phyloP scores from a whole-genome alignment of 2,329 filamentous ascomycete genomes.

The Macrophomina tecta region DNA sequence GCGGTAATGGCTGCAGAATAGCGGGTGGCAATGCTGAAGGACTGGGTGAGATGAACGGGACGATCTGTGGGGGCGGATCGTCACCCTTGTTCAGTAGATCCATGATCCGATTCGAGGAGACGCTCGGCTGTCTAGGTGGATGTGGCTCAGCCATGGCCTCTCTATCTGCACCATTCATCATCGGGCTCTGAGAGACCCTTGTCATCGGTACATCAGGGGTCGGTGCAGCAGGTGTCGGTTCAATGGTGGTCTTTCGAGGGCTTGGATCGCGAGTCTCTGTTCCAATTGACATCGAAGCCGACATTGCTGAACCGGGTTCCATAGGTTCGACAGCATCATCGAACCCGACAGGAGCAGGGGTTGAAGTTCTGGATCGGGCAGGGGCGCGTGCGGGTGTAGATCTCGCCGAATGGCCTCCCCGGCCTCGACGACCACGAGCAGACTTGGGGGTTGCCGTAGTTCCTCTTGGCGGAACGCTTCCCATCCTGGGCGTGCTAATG shows the following conservation, averaged over 20 bases:
- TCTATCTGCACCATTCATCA: constrained; percentile 4
- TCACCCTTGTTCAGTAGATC: constrained; percentile 45
- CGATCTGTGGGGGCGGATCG: constrained; percentile 31
- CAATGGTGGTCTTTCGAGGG: constrained; percentile 29
- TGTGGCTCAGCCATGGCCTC: constrained; percentile 4
- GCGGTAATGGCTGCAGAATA: constrained; percentile 23
- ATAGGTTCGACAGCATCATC: constrained; percentile 8
- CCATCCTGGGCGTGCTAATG: constrained; percentile 2
- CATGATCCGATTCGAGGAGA: constrained; percentile 43
- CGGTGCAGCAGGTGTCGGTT: constrained; percentile 32
- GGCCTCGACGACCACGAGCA: constrained; percentile 14
- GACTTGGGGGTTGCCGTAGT: constrained; percentile 20
- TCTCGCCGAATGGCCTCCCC: constrained; percentile 10
- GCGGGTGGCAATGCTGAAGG: constrained; percentile 20
- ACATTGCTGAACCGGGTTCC: constrained; percentile 20
- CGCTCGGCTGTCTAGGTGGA: constrained; percentile 33
- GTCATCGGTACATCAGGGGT: constrained; percentile 15
- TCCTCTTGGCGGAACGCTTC: constrained; percentile 8
- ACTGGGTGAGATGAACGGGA: constrained; percentile 18
- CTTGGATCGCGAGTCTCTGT: constrained; percentile 20
- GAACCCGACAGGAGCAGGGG: constrained; percentile 4
- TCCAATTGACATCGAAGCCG: constrained; percentile 24
- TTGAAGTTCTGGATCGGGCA: constrained; percentile 17
- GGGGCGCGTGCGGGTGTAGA: constrained; percentile 12
- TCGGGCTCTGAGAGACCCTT: neutral